Evolutionary conservation across 164 flowering plant species (phyloP).

Genomic region (Berberis vulgaris): DNA sequence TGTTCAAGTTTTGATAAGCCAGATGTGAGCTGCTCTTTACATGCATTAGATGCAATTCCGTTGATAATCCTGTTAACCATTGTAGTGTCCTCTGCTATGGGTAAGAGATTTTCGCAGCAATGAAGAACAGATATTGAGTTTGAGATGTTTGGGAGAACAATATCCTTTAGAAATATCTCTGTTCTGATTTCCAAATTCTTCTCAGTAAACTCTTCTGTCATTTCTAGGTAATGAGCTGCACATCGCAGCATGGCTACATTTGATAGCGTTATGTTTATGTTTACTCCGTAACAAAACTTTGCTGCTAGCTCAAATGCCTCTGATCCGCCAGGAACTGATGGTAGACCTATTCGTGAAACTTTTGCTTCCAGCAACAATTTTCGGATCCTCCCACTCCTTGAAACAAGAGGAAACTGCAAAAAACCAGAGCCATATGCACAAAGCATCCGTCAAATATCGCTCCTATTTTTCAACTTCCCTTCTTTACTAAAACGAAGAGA

Average conservation of each 20-base stretch:
- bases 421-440: not conserved
- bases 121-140: conserved; percentile 74
- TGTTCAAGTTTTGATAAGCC: conserved; percentile 75
- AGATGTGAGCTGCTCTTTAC: conserved; percentile 88
- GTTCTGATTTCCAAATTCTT: conserved; percentile 59
- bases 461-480: not conserved
- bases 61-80: conserved; percentile 50
- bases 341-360: conserved; percentile 40
- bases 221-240: conserved; percentile 65
- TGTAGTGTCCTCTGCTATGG: conserved; percentile 69
- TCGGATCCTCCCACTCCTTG: conserved; percentile 76
- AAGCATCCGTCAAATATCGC: not conserved
- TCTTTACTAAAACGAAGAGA: not conserved
- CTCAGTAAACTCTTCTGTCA: conserved; percentile 86
- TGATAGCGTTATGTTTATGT: conserved; percentile 54
- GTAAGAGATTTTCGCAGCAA: conserved; percentile 60
- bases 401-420: conserved; percentile 78
- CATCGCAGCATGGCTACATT: conserved; percentile 76
- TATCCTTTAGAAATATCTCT: conserved; percentile 60
- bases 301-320: conserved; percentile 92
- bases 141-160: conserved; percentile 59
- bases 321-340: conserved; percentile 70
- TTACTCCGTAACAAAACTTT: conserved; percentile 85
- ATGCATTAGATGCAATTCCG: conserved; percentile 69
- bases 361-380: conserved; percentile 64